phyloP scores from a whole-genome alignment of 257 asterid species.

The Solanum neorickii region DNA sequence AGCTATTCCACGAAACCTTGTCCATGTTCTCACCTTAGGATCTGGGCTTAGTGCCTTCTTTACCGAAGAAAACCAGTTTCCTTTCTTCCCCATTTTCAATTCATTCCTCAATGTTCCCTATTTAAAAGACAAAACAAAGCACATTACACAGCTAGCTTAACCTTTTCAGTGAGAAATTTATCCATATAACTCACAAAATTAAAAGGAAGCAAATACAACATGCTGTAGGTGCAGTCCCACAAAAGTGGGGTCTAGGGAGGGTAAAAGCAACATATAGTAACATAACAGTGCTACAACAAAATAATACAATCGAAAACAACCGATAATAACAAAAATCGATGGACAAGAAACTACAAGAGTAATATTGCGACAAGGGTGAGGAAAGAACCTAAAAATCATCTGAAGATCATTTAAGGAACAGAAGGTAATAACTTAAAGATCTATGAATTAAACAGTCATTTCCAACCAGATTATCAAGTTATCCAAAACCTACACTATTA shows the following conservation, averaged over 20 bases:
- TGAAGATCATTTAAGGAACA: background rate
- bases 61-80: conserved; percentile 83
- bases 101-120: conserved; percentile 33
- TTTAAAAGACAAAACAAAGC: background rate
- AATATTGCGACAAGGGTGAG: background rate
- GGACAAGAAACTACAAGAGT: background rate
- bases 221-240: background rate
- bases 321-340: no score
- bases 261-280: background rate
- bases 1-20: conserved; percentile 23
- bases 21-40: conserved; percentile 35
- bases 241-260: background rate
- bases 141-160: conserved; percentile 2
- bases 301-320: background rate
- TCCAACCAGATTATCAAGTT: background rate
- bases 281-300: background rate
- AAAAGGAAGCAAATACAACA: background rate
- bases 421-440: background rate
- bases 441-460: background rate
- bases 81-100: conserved; percentile 69
- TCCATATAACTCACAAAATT: background rate
- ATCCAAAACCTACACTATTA: background rate
- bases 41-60: conserved; percentile 82
- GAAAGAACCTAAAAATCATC: background rate
- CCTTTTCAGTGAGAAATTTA: background rate